Percentiles rank a stretch among this genome's conserved stretches.
These are phyloP conservation scores for Fusarium avenaceum DNA, from an alignment of 2,329 filamentous ascomycete genomes.

Conservation along the genomic window DNA sequence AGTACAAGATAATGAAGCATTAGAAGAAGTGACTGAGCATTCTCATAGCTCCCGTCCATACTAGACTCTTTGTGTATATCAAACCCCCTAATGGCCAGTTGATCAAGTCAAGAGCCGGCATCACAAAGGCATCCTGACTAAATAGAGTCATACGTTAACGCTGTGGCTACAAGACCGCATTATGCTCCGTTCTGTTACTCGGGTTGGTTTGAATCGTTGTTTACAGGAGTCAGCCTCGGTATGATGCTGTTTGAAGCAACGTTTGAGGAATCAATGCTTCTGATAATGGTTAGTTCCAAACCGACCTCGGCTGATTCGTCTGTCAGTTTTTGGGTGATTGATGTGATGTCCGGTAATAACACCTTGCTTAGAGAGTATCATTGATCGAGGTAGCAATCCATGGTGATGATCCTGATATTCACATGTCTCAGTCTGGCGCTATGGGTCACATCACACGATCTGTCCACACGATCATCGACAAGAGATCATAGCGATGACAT, in stretches of 20 bases:
- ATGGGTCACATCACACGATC: constrained; percentile 31
- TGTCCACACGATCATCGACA: constrained; percentile 27
- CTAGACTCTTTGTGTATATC: too few species aligned
- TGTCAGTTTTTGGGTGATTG: not conserved
- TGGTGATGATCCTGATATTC: constrained; percentile 12
- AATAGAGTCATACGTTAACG: not conserved
- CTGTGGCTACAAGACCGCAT: not conserved
- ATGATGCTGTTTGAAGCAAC: constrained; percentile 6
- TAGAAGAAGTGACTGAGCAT: too few species aligned
- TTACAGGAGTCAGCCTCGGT: not conserved
- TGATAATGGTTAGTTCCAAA: constrained; percentile 1
- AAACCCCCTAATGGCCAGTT: too few species aligned
- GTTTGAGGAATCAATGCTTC: constrained; percentile 1
- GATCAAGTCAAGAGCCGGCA: too few species aligned
- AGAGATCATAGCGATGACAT: constrained; percentile 28
- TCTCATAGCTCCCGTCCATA: too few species aligned
- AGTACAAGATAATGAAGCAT: too few species aligned
- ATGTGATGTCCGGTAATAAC: not conserved
- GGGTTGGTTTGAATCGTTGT: not conserved
- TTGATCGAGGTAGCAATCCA: constrained; percentile 9
- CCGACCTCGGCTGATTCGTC: constrained; percentile 2
- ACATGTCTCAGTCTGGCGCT: constrained; percentile 29
- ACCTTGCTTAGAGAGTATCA: constrained; percentile 17
- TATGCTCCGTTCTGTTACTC: not conserved
- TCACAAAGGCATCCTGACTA: not conserved